Evolutionary conservation across 164 flowering plant species (phyloP).

Genomic region (Annona squamosa): DNA sequence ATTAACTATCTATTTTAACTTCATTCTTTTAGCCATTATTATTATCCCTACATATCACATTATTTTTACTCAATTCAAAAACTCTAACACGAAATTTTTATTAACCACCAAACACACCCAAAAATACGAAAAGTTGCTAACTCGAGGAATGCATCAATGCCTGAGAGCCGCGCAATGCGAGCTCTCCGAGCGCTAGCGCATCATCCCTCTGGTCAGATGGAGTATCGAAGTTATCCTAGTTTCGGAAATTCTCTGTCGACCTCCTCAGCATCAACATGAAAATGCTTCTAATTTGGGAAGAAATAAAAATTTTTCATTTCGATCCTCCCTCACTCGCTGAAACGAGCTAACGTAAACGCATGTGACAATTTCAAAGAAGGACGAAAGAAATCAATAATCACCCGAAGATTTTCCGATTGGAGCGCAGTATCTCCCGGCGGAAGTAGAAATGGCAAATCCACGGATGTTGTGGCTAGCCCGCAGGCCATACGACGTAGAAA

Average conservation of each 20-base stretch:
- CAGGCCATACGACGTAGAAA: not conserved
- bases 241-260: not conserved
- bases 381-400: not conserved
- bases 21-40: no score
- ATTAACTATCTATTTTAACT: no score
- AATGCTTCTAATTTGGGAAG: not conserved
- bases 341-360: not conserved
- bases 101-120: no score
- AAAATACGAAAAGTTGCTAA: no score
- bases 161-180: no score
- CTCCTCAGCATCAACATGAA: not conserved
- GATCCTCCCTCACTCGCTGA: not conserved
- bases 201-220: not conserved
- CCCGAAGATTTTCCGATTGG: not conserved
- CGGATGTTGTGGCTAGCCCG: constrained; percentile 15
- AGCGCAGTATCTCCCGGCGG: constrained; percentile 3
- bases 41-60: no score
- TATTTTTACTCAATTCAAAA: no score
- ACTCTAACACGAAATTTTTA: no score
- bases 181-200: not conserved
- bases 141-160: no score
- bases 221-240: not conserved
- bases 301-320: no score
- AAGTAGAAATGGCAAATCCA: constrained; percentile 1
- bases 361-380: not conserved